Conservation (phyloP, 2,329 filamentous ascomycete species). For the Diaporthe sp. region DNA sequence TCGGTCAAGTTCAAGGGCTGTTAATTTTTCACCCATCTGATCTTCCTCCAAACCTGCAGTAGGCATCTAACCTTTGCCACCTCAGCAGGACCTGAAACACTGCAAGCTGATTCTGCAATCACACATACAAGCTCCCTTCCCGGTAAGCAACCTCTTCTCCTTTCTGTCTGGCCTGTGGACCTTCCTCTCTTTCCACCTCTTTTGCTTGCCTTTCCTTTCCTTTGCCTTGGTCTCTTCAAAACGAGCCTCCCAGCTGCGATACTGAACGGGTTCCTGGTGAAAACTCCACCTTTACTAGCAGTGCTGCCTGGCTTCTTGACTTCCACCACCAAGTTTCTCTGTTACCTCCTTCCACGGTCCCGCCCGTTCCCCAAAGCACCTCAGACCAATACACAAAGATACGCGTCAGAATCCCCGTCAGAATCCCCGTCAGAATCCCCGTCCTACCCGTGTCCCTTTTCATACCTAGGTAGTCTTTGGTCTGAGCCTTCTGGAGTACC, state of each 20-base stretch:
- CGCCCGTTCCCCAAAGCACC: not conserved
- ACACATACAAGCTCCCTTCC: not conserved
- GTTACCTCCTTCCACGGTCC: not conserved
- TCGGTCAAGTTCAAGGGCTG: not conserved
- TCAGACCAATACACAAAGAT: not conserved
- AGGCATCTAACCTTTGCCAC: not conserved
- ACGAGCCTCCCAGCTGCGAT: no score
- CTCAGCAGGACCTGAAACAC: not conserved
- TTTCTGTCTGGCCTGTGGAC: not conserved
- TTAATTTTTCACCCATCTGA: not conserved
- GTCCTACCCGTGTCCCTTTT: not conserved
- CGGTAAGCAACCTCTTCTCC: not conserved
- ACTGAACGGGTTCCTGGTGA: not conserved
- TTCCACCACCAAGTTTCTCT: not conserved
- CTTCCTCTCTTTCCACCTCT: not conserved
- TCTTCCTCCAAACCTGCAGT: not conserved
- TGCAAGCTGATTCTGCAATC: not conserved
- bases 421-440: not conserved
- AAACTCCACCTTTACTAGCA: not conserved
- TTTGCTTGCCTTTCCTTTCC: not conserved
- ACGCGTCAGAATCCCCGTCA: not conserved
- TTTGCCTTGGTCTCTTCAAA: no score
- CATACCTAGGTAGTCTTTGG: not conserved
- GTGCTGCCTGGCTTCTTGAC: not conserved
- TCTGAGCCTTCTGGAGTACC: not conserved